Base-by-base conservation (phyloP, 306 rosid species). In the Carpinus viminea region DNA sequence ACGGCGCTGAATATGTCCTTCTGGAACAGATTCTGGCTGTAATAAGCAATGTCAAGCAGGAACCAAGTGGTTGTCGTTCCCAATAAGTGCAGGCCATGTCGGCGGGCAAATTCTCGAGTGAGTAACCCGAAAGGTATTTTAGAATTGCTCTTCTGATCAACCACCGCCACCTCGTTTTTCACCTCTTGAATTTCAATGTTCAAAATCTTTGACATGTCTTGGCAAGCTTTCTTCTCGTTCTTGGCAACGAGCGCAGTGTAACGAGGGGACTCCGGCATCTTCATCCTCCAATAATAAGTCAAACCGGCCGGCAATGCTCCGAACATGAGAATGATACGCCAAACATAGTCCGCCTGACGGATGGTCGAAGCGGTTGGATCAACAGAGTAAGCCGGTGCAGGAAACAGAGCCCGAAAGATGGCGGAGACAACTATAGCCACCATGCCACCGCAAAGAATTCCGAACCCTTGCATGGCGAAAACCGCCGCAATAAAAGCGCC, bases 401-500 rank as follows among this genome's bases (percentile, higher is more conserved):
- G 90, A 55, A 68, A 78, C 1, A 79, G 4, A 2, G 28, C 7
- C 12, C 61, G 70, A 75, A 87, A 89, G 17, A 86, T 9, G 0
- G 26, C 3, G 0, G 95, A 89, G 12, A 87, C 84, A 5, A 78
- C n/a, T 78, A 90, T 81, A 13, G 92, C 89, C 1, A 89, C 91
- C 5, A 51, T 77, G 4, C 93, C 93, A 1, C 91, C 92, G 3
- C 86, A 85, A 34, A 90, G 68, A 66, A 90, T 90, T 20, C 93
- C 95, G 17, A 92, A 85, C 8, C 95, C 93, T 77, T 92, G 97
- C 95, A 92, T 90, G 50, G 97, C 89, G 34, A 91, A 91, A 10
- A 91, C 90, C 0, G 91, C 90, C 0, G 90, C 92, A n/a, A 91
- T 80, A 36, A 92, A 90, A 5, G 85, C 81, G 0, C 93, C 95